These are phyloP conservation scores for Lepraria neglecta DNA, from an alignment of 495 filamentous ascomycete species.

Conservation along the genomic window DNA sequence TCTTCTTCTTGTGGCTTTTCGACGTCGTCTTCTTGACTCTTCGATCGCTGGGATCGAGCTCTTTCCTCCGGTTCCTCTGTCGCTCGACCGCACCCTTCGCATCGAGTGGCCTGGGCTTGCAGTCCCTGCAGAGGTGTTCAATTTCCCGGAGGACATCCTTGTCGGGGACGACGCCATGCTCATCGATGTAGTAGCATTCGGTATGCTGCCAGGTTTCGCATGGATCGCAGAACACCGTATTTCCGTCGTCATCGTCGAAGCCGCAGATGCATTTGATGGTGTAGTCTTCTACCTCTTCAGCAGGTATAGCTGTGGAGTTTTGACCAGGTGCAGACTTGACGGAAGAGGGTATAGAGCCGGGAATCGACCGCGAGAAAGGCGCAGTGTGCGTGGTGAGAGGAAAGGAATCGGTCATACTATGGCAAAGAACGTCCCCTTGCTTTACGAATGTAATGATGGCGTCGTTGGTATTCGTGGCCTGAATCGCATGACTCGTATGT, in stretches of 20 bases:
- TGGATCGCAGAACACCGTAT: constrained; percentile 89
- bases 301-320: constrained; percentile 43
- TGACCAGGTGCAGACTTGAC: constrained; percentile 42
- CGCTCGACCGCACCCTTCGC: constrained; percentile 60
- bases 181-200: constrained; percentile 65
- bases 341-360: constrained; percentile 47
- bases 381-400: constrained; percentile 56
- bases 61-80: constrained; percentile 55
- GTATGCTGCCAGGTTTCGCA: constrained; percentile 99
- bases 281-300: constrained; percentile 79
- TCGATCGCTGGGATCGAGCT: constrained; percentile 53
- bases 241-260: constrained; percentile 89
- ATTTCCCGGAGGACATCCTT: constrained; percentile 50
- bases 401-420: constrained; percentile 92
- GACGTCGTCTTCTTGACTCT: constrained; percentile 61
- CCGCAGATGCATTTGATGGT: constrained; percentile 97
- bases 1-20: constrained; percentile 72
- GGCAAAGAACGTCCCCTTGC: constrained; percentile 50
- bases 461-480: constrained; percentile 24
- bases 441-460: constrained; percentile 19
- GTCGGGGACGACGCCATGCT: constrained; percentile 56
- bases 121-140: constrained; percentile 79
- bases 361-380: constrained; percentile 58
- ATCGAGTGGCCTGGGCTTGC: constrained; percentile 69
- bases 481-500: constrained; percentile 49